A percentile compares a stretch with the other conserved stretches of the same genome.
Evolutionary conservation across 2,329 filamentous ascomycete species (phyloP).

Genomic region (Cadophora malorum): DNA sequence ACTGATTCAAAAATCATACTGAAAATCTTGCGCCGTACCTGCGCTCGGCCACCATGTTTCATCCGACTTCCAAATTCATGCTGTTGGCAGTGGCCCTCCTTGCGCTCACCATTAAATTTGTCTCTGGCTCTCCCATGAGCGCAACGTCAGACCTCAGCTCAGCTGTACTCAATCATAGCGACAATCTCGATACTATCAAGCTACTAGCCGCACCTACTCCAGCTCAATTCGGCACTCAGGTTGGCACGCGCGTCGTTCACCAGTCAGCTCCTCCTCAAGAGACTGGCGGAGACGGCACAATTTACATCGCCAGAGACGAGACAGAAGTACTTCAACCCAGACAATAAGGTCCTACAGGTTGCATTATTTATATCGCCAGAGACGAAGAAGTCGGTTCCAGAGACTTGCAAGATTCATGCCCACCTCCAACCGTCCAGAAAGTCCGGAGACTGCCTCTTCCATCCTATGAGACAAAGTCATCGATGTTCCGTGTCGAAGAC

Average conservation of each 20-base stretch:
- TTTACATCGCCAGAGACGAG: neutral
- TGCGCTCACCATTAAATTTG: neutral
- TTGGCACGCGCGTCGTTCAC: neutral
- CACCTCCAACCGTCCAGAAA: neutral
- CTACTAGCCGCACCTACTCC: neutral
- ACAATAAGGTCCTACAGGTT: neutral
- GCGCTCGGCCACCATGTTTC: neutral
- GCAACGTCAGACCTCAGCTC: neutral
- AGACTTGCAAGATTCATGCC: neutral
- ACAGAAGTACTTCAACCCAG: neutral
- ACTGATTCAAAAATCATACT: neutral
- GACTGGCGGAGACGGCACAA: neutral
- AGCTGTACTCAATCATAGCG: neutral
- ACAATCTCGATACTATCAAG: neutral
- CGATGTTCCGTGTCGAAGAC: neutral
- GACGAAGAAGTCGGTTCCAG: neutral
- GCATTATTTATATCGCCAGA: neutral
- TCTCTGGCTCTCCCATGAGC: constrained; percentile 1
- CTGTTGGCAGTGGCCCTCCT: neutral
- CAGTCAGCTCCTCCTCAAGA: neutral
- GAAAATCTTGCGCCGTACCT: no score
- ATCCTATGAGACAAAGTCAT: neutral
- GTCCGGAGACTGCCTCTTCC: no score
- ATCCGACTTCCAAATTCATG: neutral
- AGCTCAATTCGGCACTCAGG: neutral